Conservation (phyloP, 352 stramenopile species). For the Phytophthora sansomeana region DNA sequence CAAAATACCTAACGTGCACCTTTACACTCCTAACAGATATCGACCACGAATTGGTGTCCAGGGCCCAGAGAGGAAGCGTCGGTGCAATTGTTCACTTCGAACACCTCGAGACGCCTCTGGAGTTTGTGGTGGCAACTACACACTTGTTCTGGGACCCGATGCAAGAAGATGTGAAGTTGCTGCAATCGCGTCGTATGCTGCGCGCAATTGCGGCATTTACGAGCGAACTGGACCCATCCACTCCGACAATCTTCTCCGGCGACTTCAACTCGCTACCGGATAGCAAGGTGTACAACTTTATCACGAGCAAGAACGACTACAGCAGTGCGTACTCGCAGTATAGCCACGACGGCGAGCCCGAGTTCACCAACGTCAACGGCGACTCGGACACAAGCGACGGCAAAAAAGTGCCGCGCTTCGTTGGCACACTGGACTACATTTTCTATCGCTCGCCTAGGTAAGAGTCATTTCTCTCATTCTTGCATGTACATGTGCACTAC, state of each 20-base stretch:
- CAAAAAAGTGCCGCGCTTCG: slow-evolving; percentile 60
- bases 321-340: slow-evolving; percentile 73
- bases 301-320: slow-evolving; percentile 52
- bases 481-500: not conserved
- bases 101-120: slow-evolving; percentile 34
- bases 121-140: slow-evolving; percentile 80
- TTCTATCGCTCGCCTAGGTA: slow-evolving; percentile 74
- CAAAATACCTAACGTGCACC: not conserved
- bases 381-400: slow-evolving; percentile 36
- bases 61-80: slow-evolving; percentile 63
- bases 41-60: slow-evolving; percentile 58
- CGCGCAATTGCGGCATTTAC: slow-evolving; percentile 52
- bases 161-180: slow-evolving; percentile 86
- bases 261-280: slow-evolving; percentile 88
- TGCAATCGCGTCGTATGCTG: slow-evolving; percentile 73
- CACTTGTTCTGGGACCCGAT: slow-evolving; percentile 88
- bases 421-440: slow-evolving; percentile 86
- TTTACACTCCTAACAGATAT: slow-evolving; percentile 40
- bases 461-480: not conserved
- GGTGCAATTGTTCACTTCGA: slow-evolving; percentile 69
- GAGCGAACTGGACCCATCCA: slow-evolving; percentile 18
- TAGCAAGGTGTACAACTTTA: slow-evolving; percentile 74
- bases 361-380: slow-evolving; percentile 85
- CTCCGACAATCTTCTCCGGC: slow-evolving; percentile 64
- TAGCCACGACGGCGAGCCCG: slow-evolving; percentile 48